Percentiles rank a stretch among this genome's conserved stretches.
Evolutionary conservation across 257 asterid species (phyloP).

Genomic region (Solanum ossicruentum): DNA sequence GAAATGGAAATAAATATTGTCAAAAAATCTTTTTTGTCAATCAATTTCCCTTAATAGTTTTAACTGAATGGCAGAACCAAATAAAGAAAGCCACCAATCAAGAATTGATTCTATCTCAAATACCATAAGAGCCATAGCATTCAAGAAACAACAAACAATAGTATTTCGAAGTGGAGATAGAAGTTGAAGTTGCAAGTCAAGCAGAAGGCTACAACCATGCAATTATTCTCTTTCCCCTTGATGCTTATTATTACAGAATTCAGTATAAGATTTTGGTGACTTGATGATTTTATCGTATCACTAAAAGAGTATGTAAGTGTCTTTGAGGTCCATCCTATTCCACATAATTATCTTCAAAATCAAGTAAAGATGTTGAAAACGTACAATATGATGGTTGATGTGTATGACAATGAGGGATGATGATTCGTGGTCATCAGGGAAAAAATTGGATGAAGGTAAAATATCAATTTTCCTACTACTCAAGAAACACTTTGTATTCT

Average conservation of each 20-base stretch:
- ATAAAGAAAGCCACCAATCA: neutral
- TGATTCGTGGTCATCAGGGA: neutral
- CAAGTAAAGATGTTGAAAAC: neutral
- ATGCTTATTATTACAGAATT: neutral
- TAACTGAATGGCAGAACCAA: neutral
- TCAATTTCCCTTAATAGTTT: neutral
- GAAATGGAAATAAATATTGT: no score
- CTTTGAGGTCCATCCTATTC: neutral
- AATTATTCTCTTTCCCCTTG: neutral
- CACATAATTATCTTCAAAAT: neutral
- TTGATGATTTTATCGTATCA: neutral
- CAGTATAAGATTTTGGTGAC: neutral
- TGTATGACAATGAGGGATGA: neutral
- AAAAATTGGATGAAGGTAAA: neutral
- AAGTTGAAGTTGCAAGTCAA: neutral
- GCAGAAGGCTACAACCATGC: neutral
- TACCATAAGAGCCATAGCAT: neutral
- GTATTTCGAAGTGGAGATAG: neutral
- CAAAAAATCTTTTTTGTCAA: no score
- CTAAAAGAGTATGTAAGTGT: neutral
- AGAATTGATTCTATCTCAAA: neutral
- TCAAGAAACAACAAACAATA: neutral
- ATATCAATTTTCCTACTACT: neutral
- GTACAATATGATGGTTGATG: neutral
- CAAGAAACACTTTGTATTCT: neutral